phyloP scores from a whole-genome alignment of 2,329 filamentous ascomycete species.

The Teratosphaeria nubilosa region DNA sequence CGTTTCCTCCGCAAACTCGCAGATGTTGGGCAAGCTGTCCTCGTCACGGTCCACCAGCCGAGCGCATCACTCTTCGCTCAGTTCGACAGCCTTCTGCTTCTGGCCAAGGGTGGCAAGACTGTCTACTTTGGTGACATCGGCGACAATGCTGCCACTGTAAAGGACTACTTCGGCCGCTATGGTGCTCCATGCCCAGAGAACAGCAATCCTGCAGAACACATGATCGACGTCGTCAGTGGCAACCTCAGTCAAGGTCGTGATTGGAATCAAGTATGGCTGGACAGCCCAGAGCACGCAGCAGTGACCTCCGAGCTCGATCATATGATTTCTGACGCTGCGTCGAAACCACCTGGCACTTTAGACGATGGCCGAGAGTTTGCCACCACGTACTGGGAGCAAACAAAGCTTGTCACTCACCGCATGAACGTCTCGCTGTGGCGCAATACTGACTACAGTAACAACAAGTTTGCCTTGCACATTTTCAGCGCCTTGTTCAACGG shows the following conservation, averaged over 20 bases:
- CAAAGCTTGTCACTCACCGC: constrained; percentile 62
- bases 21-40: constrained; percentile 72
- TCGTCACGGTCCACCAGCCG: constrained; percentile 87
- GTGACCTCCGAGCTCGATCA: constrained; percentile 56
- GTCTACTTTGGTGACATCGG: constrained; percentile 80
- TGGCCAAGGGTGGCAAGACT: constrained; percentile 67
- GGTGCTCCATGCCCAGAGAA: constrained; percentile 45
- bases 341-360: constrained; percentile 35
- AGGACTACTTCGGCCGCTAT: constrained; percentile 41
- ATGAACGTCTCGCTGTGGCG: constrained; percentile 76
- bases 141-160: constrained; percentile 59
- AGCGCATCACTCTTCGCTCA: constrained; percentile 79
- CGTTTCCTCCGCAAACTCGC: constrained; percentile 69
- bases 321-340: constrained; percentile 52
- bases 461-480: constrained; percentile 74
- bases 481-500: constrained; percentile 69
- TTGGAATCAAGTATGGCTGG: constrained; percentile 71
- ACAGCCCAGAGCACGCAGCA: constrained; percentile 58
- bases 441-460: constrained; percentile 81
- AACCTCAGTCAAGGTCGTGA: constrained; percentile 59
- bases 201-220: constrained; percentile 59
- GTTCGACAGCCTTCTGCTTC: constrained; percentile 71
- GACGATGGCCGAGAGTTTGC: constrained; percentile 67
- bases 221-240: constrained; percentile 76
- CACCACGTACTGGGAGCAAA: constrained; percentile 67